Base-by-base conservation (phyloP, 2,329 filamentous ascomycete species). In the Xylaria sp. region DNA sequence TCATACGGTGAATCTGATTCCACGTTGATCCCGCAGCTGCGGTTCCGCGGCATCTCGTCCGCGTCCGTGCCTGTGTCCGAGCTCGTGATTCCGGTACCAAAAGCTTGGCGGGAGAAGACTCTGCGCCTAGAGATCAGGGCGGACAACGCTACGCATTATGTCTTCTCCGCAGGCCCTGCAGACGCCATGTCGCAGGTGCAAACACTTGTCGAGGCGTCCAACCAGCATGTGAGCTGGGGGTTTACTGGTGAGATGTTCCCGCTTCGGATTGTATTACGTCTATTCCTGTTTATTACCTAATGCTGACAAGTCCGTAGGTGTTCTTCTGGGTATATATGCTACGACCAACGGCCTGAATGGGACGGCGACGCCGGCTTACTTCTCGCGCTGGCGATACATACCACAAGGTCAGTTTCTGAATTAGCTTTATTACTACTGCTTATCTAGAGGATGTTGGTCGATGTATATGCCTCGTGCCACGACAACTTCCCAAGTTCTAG, bases 281-380 rank as follows among this genome's bases (percentile, higher is more conserved):
- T 23, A 12, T 3, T 15, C 11, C 5, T 21, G 17, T 5, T 4
- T 37, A 51, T 9, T 23, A 9, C 43, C 12, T 46, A 21, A 46
- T 55, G 19, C 54, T 63, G 33, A 63, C 37, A 25, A 56, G 31
- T 8, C n/a, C 28, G 17, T 66, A 78, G 83, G 83, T 0, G 78
- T 79, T 1, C 72, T 86, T 19, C 63, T 87, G 0, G 84, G 83
- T 0, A 76, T 80, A 0, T 86, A 85, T 69, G 80, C 79, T 42
- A 86, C 84, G 3, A 82, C 74, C 28, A 86, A 86, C 65, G 83
- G 82, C 0, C 77, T 77, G 1, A 70, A 76, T 11, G 79, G 77
- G 2, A 76, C 56, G 2, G 78, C 78, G 2, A 78, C 78, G 33
- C 75, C 78, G 3, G 81, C 80, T 2, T 84, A 83, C 69, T 72